Conservation (phyloP, 257 asterid genomes). For the Echium plantagineum region DNA sequence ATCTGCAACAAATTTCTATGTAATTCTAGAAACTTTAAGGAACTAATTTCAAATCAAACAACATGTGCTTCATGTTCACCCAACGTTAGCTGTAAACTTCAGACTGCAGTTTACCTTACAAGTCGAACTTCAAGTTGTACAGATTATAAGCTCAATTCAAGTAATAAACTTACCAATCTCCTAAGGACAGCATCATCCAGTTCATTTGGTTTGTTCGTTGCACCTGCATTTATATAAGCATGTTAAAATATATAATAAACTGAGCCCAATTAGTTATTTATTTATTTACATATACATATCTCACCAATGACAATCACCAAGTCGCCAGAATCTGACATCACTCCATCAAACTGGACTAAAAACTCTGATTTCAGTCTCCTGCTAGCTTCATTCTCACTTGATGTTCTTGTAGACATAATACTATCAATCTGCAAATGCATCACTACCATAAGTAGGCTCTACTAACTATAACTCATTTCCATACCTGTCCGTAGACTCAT, state of each 20-base stretch:
- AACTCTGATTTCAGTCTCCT: slow-evolving; percentile 96
- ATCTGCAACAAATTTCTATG: no score
- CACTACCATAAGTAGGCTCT: not conserved
- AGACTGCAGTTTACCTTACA: not conserved
- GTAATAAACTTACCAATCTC: slow-evolving; percentile 74
- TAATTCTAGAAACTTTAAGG: not conserved
- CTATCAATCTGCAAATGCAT: slow-evolving; percentile 65
- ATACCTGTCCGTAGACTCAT: not conserved
- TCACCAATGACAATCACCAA: slow-evolving; percentile 86
- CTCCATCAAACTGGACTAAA: slow-evolving; percentile 94
- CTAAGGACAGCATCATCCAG: slow-evolving; percentile 98
- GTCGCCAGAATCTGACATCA: slow-evolving; percentile 71
- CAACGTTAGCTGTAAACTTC: not conserved
- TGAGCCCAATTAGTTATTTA: not conserved
- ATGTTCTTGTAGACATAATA: slow-evolving; percentile 90
- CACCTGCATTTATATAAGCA: slow-evolving; percentile 54
- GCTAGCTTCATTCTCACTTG: slow-evolving; percentile 94
- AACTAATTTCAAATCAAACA: not conserved
- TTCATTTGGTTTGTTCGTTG: slow-evolving; percentile 97
- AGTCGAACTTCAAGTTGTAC: not conserved
- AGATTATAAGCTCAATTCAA: slow-evolving; percentile 2
- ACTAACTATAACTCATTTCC: not conserved
- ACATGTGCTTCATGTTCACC: not conserved
- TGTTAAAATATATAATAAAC: slow-evolving; percentile 7
- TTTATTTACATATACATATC: slow-evolving; percentile 2